A percentile compares a stretch with the other conserved stretches of the same genome.
Conservation (phyloP, 108 stramenopile genomes). For the Skeletonema potamos region DNA sequence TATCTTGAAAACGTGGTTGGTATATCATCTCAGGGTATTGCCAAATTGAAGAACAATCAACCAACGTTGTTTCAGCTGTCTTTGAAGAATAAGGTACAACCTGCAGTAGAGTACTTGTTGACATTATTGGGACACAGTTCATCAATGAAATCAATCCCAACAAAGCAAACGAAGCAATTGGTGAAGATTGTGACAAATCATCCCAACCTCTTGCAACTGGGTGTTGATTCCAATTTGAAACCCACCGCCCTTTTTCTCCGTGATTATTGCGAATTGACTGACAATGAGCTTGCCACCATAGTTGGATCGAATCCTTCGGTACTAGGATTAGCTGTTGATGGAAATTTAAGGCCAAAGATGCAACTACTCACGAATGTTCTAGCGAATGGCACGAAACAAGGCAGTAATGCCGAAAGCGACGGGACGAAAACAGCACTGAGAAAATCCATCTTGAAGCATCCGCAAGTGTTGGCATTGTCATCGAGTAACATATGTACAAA, state of each 20-base stretch:
- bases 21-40: slow-evolving; percentile 29
- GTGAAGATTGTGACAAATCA: slow-evolving; percentile 47
- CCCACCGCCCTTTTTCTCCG: slow-evolving; percentile 56
- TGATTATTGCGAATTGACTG: slow-evolving; percentile 28
- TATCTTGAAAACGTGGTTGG: slow-evolving; percentile 45
- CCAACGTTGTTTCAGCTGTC: slow-evolving; percentile 68
- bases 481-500: slow-evolving; percentile 60
- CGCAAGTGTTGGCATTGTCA: slow-evolving; percentile 67
- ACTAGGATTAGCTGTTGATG: slow-evolving; percentile 50
- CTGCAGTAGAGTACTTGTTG: slow-evolving; percentile 42
- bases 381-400: background rate
- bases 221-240: slow-evolving; percentile 60
- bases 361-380: slow-evolving; percentile 36
- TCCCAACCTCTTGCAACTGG: slow-evolving; percentile 59
- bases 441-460: slow-evolving; percentile 67
- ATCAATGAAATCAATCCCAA: background rate
- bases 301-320: slow-evolving; percentile 43
- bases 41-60: slow-evolving; percentile 48
- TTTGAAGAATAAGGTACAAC: slow-evolving; percentile 39
- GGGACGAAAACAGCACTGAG: slow-evolving; percentile 12
- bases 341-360: slow-evolving; percentile 56
- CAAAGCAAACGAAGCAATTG: slow-evolving; percentile 32
- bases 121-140: slow-evolving; percentile 2
- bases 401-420: slow-evolving; percentile 8
- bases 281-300: slow-evolving; percentile 34